Evolutionary conservation across 805 yeast species (phyloP).

Genomic region (Lachancea sp.): DNA sequence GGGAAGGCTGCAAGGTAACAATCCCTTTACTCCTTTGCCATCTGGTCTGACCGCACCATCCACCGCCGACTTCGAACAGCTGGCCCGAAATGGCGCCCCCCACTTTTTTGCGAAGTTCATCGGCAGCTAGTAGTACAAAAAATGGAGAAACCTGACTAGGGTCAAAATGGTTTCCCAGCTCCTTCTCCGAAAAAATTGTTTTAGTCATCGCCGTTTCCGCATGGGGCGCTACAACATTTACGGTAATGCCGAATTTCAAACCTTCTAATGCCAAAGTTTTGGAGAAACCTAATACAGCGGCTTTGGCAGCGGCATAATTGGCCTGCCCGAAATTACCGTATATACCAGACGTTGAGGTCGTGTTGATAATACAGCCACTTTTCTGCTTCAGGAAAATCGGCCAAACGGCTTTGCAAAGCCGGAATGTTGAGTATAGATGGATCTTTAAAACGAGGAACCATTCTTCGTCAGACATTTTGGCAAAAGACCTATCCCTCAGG

Average conservation of each 20-base stretch:
- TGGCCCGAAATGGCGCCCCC: slow-evolving; percentile 57
- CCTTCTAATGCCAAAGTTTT: slow-evolving; percentile 90
- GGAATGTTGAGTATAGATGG: slow-evolving; percentile 75
- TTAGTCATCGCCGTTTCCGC: slow-evolving; percentile 97
- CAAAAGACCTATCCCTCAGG: slow-evolving; percentile 80
- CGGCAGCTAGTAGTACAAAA: slow-evolving; percentile 71
- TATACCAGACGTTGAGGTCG: slow-evolving; percentile 93
- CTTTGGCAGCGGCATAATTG: slow-evolving; percentile 90
- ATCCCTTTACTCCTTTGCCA: slow-evolving; percentile 92
- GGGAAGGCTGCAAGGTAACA: slow-evolving; percentile 47
- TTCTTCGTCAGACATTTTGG: slow-evolving; percentile 74
- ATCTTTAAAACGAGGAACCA: slow-evolving; percentile 79
- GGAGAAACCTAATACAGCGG: slow-evolving; percentile 79
- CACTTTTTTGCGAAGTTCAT: slow-evolving; percentile 43
- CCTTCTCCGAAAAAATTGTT: slow-evolving; percentile 73
- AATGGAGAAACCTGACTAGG: slow-evolving; percentile 90
- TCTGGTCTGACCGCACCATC: slow-evolving; percentile 92
- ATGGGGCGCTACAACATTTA: slow-evolving; percentile 88
- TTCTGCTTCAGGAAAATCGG: slow-evolving; percentile 76
- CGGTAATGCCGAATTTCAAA: slow-evolving; percentile 63
- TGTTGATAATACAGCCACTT: slow-evolving; percentile 77
- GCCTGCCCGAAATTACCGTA: slow-evolving; percentile 98
- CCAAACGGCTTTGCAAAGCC: slow-evolving; percentile 86
- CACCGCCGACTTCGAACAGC: slow-evolving; percentile 89
- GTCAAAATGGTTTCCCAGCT: slow-evolving; percentile 67